A percentile compares a stretch with the other conserved stretches of the same genome.
Evolutionary conservation across 306 rosid genomes (phyloP).

Genomic region (Begonia loranthoides): DNA sequence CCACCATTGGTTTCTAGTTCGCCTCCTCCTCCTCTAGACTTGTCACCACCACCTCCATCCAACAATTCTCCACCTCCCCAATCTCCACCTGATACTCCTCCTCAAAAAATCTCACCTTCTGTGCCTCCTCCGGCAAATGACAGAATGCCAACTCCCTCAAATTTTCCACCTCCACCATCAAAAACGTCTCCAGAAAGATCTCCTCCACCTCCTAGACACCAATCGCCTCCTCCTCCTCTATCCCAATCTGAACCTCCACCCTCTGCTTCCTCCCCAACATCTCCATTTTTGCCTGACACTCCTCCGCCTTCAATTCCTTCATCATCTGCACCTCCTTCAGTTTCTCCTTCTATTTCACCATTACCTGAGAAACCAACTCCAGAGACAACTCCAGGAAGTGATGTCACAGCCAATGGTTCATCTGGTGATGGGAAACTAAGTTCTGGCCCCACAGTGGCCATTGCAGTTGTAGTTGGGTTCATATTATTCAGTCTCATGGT

Average conservation of each 20-base stretch:
- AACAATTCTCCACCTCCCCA: slow-evolving; percentile 44
- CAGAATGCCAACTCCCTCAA: slow-evolving; percentile 29
- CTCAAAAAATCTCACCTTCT: slow-evolving; percentile 20
- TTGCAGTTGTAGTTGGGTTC: slow-evolving; percentile 56
- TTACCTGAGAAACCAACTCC: slow-evolving; percentile 48
- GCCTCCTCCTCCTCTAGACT: slow-evolving; percentile 36
- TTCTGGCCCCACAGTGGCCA: slow-evolving; percentile 37
- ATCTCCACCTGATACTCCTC: slow-evolving; percentile 33
- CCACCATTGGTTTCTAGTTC: slow-evolving; percentile 28
- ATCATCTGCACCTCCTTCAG: slow-evolving; percentile 42
- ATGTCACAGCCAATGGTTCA: slow-evolving; percentile 3
- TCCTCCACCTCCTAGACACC: slow-evolving; percentile 36
- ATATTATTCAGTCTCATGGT: slow-evolving; percentile 51
- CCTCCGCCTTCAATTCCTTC: slow-evolving; percentile 58
- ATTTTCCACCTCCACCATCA: slow-evolving; percentile 33
- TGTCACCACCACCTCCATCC: slow-evolving; percentile 31
- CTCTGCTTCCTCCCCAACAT: slow-evolving; percentile 18
- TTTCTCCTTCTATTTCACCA: slow-evolving; percentile 9
- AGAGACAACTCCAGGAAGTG: slow-evolving; percentile 23
- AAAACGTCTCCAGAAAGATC: slow-evolving; percentile 33
- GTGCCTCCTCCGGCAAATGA: slow-evolving; percentile 51
- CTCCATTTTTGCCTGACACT: slow-evolving; percentile 26
- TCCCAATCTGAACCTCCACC: slow-evolving; percentile 10
- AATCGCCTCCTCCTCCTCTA: slow-evolving; percentile 19
- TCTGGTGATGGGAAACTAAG: slow-evolving; percentile 33